Base-by-base conservation (phyloP, 768 basidiomycete genomes). In the Mycena floridula region DNA sequence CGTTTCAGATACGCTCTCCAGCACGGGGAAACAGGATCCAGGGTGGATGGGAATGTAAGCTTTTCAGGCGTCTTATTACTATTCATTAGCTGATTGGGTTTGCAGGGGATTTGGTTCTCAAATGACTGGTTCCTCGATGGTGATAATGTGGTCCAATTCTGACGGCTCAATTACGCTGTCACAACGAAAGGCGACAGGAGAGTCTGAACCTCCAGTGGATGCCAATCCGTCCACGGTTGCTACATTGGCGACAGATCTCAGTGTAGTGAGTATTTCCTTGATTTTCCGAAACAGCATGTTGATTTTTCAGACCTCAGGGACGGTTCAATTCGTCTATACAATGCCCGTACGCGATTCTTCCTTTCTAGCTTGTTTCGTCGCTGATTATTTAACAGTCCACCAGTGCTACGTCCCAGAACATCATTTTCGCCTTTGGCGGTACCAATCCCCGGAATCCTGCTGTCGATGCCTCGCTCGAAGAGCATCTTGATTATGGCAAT, bases 81-180 rank as follows among this genome's bases (percentile, higher is more conserved):
- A n/a, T n/a, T n/a, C n/a, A n/a, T n/a, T n/a, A n/a, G n/a, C n/a
- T 41, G 7, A 11, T 43, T 43, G n/a, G 45, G 35, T 21, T 8
- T 52, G n/a, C n/a, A 84, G 81, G 55, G 82, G 82, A 4, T 84
- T 80, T 53, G 82, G 82, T 20, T 50, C 47, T 7, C 52, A 59
- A 46, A 82, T 84, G 82, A 57, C 67, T 1, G 64, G 70, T 50
- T 65, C 72, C 5, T 73, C 78, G 0, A 85, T 89, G 82, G 79
- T n/a, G n/a, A 80, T 87, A 24, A 75, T 80, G 69, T 89, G 85
- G 85, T 64, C 74, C 6, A 82, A 85, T 54, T 58, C 62, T 13
- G 77, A 84, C 50, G 79, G 79, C 9, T 59, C 67, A 18, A 65
- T 84, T 46, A 84, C 82, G 11, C 59, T 89, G 20, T 84, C 82